Conservation (phyloP, 331 rosid species). For the Malus hybrid region DNA sequence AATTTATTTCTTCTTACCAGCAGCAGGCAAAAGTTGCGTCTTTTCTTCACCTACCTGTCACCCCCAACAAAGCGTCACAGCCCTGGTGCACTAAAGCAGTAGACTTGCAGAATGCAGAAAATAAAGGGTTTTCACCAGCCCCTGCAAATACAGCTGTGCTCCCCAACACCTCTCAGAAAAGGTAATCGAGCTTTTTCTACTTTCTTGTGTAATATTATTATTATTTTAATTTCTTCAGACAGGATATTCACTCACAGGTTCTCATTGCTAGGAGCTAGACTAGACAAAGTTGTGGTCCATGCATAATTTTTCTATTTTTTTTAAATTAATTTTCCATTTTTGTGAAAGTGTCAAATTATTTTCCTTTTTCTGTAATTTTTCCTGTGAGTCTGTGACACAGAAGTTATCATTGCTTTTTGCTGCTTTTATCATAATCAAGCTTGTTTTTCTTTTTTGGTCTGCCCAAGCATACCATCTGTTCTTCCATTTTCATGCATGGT, state of each 20-base stretch:
- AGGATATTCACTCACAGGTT: slow-evolving; percentile 57
- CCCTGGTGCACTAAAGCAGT: slow-evolving; percentile 33
- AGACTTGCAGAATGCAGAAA: slow-evolving; percentile 54
- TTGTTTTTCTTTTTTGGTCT: slow-evolving; percentile 4
- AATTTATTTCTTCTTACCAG: slow-evolving; percentile 9
- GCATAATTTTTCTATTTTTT: slow-evolving; percentile 3
- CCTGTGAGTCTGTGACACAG: neutral
- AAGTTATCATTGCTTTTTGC: neutral
- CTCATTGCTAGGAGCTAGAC: slow-evolving; percentile 15
- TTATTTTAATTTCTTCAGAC: slow-evolving; percentile 22
- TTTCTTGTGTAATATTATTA: slow-evolving; percentile 6
- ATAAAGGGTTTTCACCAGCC: slow-evolving; percentile 39
- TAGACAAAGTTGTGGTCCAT: slow-evolving; percentile 49
- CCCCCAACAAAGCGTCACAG: slow-evolving; percentile 36
- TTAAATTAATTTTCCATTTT: neutral
- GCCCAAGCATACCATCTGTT: neutral
- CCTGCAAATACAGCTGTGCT: slow-evolving; percentile 58
- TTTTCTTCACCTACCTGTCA: slow-evolving; percentile 44
- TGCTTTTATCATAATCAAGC: neutral
- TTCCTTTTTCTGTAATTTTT: neutral
- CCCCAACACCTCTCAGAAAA: slow-evolving; percentile 85
- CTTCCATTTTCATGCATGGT: slow-evolving; percentile 4
- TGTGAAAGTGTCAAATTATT: neutral
- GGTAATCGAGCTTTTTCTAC: slow-evolving; percentile 38
- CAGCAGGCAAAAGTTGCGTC: slow-evolving; percentile 29